Percentiles rank a stretch among this genome's conserved stretches.
Evolutionary conservation across 345 rosid genomes (phyloP).

Genomic region (Murraya koenigii): DNA sequence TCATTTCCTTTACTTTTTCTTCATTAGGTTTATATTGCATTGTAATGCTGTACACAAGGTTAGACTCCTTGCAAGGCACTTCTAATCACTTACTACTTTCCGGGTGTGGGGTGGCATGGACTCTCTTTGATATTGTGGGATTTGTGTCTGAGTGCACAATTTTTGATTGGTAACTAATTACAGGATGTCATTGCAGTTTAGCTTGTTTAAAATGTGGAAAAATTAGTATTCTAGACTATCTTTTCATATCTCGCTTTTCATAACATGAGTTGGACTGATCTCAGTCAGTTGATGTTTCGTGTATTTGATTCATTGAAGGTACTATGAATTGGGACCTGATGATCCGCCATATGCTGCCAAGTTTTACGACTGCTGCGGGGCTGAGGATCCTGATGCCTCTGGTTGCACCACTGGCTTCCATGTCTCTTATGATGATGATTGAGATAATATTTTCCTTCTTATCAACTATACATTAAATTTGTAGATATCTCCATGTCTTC

Average conservation of each 20-base stretch:
- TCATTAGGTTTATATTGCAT: not conserved
- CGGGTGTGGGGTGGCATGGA: not conserved
- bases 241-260: not conserved
- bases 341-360: constrained; percentile 94
- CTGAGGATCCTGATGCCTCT: constrained; percentile 80
- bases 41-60: no score
- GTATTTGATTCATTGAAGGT: constrained; percentile 46
- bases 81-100: not conserved
- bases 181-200: not conserved
- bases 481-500: not conserved
- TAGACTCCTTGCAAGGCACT: not conserved
- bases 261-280: not conserved
- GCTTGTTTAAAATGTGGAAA: not conserved
- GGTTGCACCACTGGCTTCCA: constrained; percentile 71
- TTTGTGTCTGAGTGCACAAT: not conserved
- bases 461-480: constrained; percentile 1
- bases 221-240: not conserved
- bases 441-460: constrained; percentile 17
- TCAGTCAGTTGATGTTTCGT: not conserved
- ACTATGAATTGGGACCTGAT: constrained; percentile 74
- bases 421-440: constrained; percentile 67
- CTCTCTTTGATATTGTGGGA: not conserved
- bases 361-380: constrained; percentile 92
- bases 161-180: not conserved
- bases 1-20: not conserved